Conservation (phyloP, 306 rosid genomes). For the Vachellia collinsii region DNA sequence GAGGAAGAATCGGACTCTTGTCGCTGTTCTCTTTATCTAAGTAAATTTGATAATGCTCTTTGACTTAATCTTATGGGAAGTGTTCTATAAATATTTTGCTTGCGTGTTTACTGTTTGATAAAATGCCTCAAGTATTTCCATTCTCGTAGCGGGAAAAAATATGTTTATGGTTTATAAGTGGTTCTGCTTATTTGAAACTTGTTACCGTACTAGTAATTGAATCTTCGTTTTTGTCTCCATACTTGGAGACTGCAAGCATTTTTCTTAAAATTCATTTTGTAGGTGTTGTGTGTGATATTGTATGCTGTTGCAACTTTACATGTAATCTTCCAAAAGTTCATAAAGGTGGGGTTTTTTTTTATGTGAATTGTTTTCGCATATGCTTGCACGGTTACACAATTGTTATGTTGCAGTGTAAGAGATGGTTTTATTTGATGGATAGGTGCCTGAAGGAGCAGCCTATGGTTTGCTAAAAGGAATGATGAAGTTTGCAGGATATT, state of each 20-base stretch:
- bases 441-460: constrained; percentile 45
- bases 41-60: constrained; percentile 36
- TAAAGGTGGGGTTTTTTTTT: neutral
- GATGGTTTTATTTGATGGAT: constrained; percentile 40
- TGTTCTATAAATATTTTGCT: neutral
- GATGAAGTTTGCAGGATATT: constrained; percentile 71
- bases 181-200: neutral
- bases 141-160: neutral
- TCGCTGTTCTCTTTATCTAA: constrained; percentile 16
- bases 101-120: constrained; percentile 39
- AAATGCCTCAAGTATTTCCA: constrained; percentile 17
- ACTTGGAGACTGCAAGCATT: constrained; percentile 6
- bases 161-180: neutral
- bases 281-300: neutral
- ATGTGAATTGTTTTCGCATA: neutral
- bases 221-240: neutral
- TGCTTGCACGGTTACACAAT: neutral
- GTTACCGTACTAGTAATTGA: neutral
- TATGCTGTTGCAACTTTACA: neutral
- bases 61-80: neutral
- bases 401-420: constrained; percentile 18
- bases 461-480: constrained; percentile 53
- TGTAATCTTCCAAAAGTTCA: neutral
- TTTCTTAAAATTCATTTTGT: neutral
- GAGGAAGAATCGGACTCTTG: constrained; percentile 11